These are phyloP conservation scores for Candida oleophila DNA, from an alignment of 805 yeast genomes.

Conservation along the genomic window DNA sequence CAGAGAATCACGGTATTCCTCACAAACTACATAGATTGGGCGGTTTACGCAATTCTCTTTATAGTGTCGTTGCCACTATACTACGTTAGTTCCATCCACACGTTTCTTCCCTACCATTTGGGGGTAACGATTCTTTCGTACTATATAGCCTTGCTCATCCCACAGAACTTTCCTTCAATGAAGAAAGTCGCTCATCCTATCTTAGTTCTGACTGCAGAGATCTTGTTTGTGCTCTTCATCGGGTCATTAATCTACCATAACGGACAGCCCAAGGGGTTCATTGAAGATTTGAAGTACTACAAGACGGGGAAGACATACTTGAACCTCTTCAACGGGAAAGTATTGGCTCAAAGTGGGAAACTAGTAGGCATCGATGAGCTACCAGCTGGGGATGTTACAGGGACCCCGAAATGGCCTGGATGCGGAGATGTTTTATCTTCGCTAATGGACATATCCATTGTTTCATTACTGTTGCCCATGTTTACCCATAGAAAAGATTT, in stretches of 20 bases:
- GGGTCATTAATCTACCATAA: slow-evolving; percentile 50
- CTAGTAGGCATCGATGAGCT: slow-evolving; percentile 8
- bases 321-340: slow-evolving; percentile 48
- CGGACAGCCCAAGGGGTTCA: slow-evolving; percentile 46
- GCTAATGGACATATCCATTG: slow-evolving; percentile 75
- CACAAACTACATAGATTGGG: slow-evolving; percentile 53
- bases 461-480: slow-evolving; percentile 75
- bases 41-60: slow-evolving; percentile 46
- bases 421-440: slow-evolving; percentile 76
- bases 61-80: slow-evolving; percentile 61
- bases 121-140: slow-evolving; percentile 59
- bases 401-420: slow-evolving; percentile 60
- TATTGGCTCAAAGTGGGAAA: slow-evolving; percentile 28
- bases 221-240: slow-evolving; percentile 62
- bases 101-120: slow-evolving; percentile 62
- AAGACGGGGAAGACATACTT: slow-evolving; percentile 70
- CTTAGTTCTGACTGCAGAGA: slow-evolving; percentile 59
- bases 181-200: slow-evolving; percentile 69
- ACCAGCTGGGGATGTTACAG: slow-evolving; percentile 19
- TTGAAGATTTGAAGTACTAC: slow-evolving; percentile 51
- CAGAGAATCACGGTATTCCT: slow-evolving; percentile 33
- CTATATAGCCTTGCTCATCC: slow-evolving; percentile 46
- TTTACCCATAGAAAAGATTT: slow-evolving; percentile 69
- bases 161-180: slow-evolving; percentile 43
- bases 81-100: slow-evolving; percentile 46